Conservation (phyloP, 1,284 basidiomycete genomes). For the Trametes pubescens region DNA sequence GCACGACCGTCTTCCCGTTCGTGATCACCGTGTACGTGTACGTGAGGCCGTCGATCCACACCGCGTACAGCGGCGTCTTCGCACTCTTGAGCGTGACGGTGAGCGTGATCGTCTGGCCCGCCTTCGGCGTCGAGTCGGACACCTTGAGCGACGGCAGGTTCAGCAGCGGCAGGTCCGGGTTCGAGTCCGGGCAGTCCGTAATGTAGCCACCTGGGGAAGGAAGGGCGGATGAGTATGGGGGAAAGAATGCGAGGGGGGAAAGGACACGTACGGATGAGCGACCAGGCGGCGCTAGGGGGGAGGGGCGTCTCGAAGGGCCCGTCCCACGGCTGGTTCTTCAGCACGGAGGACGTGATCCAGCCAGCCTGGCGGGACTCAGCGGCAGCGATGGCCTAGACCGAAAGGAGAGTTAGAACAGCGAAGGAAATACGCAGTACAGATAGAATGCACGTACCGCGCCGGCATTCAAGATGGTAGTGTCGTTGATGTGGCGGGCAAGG, state of each 20-base stretch:
- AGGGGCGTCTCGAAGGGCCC: conserved; percentile 63
- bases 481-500: conserved; percentile 42
- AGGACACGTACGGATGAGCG: conserved; percentile 28
- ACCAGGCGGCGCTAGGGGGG: conserved; percentile 49
- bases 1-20: conserved; percentile 32
- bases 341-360: conserved; percentile 59
- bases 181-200: conserved; percentile 47
- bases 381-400: conserved; percentile 48
- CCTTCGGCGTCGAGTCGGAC: conserved; percentile 32
- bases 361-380: conserved; percentile 57
- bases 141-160: conserved; percentile 48
- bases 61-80: conserved; percentile 28
- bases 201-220: conserved; percentile 34
- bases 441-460: conserved; percentile 11
- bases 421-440: neutral
- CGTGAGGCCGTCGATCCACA: conserved; percentile 31
- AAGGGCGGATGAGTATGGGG: neutral
- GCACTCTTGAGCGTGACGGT: conserved; percentile 23
- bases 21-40: conserved; percentile 28
- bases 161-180: conserved; percentile 49
- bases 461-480: conserved; percentile 7
- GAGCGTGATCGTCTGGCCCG: conserved; percentile 43
- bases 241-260: neutral
- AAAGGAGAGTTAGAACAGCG: neutral
- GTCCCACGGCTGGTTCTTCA: conserved; percentile 59